Evolutionary conservation across 371 early-diverging fungal genomes (phyloP).

Genomic region (Mortierella sp.): DNA sequence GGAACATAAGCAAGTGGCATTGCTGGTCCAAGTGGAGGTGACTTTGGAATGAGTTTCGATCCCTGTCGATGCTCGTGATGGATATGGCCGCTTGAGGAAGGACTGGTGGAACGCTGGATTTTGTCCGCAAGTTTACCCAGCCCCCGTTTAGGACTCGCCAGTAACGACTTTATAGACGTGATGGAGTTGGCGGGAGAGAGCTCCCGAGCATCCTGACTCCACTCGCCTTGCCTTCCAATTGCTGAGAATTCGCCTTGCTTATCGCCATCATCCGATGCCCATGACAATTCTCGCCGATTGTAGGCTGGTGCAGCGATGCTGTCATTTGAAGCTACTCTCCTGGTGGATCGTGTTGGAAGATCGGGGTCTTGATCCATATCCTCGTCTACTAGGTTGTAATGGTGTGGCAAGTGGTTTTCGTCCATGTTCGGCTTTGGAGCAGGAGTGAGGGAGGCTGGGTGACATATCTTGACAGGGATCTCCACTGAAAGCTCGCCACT

Average conservation of each 20-base stretch:
- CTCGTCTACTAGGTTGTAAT: slow-evolving; percentile 55
- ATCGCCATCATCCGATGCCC: slow-evolving; percentile 19
- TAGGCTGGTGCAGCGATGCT: slow-evolving; percentile 10
- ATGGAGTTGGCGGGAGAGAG: slow-evolving; percentile 51
- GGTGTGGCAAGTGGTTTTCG: slow-evolving; percentile 54
- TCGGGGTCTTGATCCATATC: slow-evolving; percentile 36
- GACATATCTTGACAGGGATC: slow-evolving; percentile 65
- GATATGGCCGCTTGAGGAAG: slow-evolving; percentile 40
- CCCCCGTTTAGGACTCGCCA: slow-evolving; percentile 37
- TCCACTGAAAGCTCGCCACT: slow-evolving; percentile 63
- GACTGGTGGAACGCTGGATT: slow-evolving; percentile 55
- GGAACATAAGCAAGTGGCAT: slow-evolving; percentile 62
- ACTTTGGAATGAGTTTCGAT: slow-evolving; percentile 44
- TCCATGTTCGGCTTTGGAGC: slow-evolving; percentile 56
- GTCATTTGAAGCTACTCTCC: slow-evolving; percentile 35
- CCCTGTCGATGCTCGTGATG: slow-evolving; percentile 38
- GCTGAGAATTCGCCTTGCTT: slow-evolving; percentile 15
- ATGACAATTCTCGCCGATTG: slow-evolving; percentile 16
- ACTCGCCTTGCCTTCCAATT: slow-evolving; percentile 41
- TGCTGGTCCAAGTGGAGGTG: slow-evolving; percentile 59
- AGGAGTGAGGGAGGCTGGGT: slow-evolving; percentile 61
- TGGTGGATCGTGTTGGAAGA: slow-evolving; percentile 16
- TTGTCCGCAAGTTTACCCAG: slow-evolving; percentile 50
- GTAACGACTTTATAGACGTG: slow-evolving; percentile 38
- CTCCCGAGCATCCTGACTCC: slow-evolving; percentile 26